Conservation (phyloP, 352 stramenopile genomes). For the Globisporangium okanoganense region DNA sequence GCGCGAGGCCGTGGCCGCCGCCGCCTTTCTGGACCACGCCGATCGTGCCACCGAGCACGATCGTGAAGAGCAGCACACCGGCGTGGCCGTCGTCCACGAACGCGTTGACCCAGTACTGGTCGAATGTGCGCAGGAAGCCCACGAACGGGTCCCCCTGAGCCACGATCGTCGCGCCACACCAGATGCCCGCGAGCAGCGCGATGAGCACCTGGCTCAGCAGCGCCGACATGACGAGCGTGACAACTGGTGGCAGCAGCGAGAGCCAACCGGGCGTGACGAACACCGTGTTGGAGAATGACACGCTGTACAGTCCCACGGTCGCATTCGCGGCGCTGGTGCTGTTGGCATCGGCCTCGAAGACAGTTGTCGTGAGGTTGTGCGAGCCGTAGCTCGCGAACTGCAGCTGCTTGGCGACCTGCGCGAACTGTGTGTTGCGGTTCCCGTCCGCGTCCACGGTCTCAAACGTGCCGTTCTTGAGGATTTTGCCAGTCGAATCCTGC, state of each 20-base stretch:
- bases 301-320: conserved; percentile 28
- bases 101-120: conserved; percentile 85
- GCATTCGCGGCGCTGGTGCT: conserved; percentile 15
- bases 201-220: conserved; percentile 76
- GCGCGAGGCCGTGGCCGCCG: conserved; percentile 78
- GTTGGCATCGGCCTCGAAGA: conserved; percentile 18
- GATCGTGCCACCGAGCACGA: conserved; percentile 85
- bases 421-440: conserved; percentile 53
- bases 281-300: conserved; percentile 32
- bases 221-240: conserved; percentile 76
- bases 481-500: conserved; percentile 37
- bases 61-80: conserved; percentile 86
- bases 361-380: conserved; percentile 52
- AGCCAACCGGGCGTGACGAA: conserved; percentile 71
- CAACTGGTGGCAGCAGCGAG: conserved; percentile 64
- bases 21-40: conserved; percentile 88
- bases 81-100: conserved; percentile 83
- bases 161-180: conserved; percentile 83
- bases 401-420: conserved; percentile 37
- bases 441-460: conserved; percentile 61
- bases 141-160: conserved; percentile 67
- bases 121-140: conserved; percentile 81
- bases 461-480: conserved; percentile 59
- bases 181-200: conserved; percentile 81
- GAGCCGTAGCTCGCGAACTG: conserved; percentile 36